Conservation (phyloP, 306 rosid genomes). For the Cicer bijugum region DNA sequence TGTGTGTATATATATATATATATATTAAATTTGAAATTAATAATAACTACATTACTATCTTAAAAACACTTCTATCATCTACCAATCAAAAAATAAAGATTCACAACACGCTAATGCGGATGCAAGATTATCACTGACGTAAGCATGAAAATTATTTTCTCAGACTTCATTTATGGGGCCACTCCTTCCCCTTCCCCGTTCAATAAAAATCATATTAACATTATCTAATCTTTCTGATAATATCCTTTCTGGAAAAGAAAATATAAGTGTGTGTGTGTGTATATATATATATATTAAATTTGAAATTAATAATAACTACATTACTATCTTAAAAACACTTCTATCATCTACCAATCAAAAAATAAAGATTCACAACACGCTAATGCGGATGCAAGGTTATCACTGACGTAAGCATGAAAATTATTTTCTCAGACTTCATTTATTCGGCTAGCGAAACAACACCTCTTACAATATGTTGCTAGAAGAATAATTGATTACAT, state of each 20-base stretch:
- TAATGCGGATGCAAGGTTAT: not conserved
- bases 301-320: not conserved
- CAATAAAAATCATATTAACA: not conserved
- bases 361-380: not conserved
- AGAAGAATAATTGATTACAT: not conserved
- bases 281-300: not conserved
- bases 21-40: not conserved
- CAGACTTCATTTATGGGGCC: conserved; percentile 1
- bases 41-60: not conserved
- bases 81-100: not conserved
- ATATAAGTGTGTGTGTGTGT: no score
- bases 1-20: no score
- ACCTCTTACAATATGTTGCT: not conserved
- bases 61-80: not conserved
- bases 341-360: not conserved
- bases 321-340: not conserved
- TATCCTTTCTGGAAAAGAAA: not conserved
- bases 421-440: not conserved
- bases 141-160: not conserved
- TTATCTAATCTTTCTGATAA: not conserved
- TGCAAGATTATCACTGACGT: not conserved
- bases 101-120: not conserved
- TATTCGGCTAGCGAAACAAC: not conserved
- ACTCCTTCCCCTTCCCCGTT: conserved; percentile 2
- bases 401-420: not conserved